Evolutionary conservation across 371 early-diverging fungal genomes (phyloP), one percentile per base, ranked within the genome.

Genomic region (Choanephora cucurbitarum): DNA sequence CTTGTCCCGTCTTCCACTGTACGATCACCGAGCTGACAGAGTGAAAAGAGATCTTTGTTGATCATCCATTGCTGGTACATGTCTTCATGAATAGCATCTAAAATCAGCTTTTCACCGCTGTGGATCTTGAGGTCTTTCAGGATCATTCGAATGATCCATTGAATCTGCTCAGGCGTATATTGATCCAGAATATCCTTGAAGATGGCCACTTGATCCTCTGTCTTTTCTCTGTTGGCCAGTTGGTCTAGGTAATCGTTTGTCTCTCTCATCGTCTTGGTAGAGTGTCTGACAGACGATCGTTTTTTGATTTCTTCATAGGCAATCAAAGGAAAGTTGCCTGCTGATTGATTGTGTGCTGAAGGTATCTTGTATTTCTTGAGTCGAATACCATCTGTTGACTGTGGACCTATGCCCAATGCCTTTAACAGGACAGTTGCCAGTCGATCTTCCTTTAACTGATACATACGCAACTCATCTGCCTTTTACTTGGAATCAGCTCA

Each of bases 91-190:
- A 23, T 24, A 14, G 47, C 82, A 75, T 73, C 68, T 18, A 92
- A 69, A 21, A 90, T 73, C 0, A 88, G 75, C 45, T 77, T 81
- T 58, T 90, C 91, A 4, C 85, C 79, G 60, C 90, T 79, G 17
- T 88, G 88, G 18, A 92, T 70, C 55, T 83, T 87, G 49, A 92
- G 60, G 44, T 90, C 90, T 81, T 87, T 88, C 17, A 88, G 59
- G 31, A 92, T 86, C 43, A 91, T 85, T 3, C 91, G 77, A 11
- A 84, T 79, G 3, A 91, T 63, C 92, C 92, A 92, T 43, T 81
- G 81, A 61, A 90, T 87, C 57, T 92, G 89, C 28, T 74, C 57
- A 0, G 89, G 64, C 5, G 89, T 82, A 54, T 81, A 87, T 33
- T 76, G 5, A 28, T 72, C 70, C 18, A 85, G 72, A 18, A 90